A percentile compares a stretch with the other conserved stretches of the same genome.
Evolutionary conservation across 495 filamentous ascomycete genomes (phyloP).

Genomic region (Chaetomidium leptoderma): DNA sequence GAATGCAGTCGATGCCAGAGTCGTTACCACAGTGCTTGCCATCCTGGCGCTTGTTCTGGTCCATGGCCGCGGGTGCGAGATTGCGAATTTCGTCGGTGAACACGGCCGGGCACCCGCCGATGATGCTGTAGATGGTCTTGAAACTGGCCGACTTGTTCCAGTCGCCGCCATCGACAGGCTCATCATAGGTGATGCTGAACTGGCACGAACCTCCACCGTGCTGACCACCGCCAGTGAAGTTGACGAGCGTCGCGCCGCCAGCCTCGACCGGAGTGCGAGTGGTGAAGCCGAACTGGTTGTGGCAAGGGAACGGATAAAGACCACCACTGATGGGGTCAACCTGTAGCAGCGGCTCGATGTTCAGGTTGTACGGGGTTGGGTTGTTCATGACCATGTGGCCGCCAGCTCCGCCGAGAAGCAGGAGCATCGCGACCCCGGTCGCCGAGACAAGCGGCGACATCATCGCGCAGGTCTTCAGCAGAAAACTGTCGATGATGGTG

Average conservation of each 20-base stretch:
- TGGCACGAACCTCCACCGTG: conserved; percentile 81
- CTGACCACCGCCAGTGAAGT: conserved; percentile 53
- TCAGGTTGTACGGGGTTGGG: conserved; percentile 54
- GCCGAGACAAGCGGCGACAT: conserved; percentile 7
- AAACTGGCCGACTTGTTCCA: conserved; percentile 41
- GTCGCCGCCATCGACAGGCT: conserved; percentile 39
- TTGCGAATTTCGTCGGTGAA: conserved; percentile 35
- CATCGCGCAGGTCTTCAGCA: not conserved
- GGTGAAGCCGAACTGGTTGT: conserved; percentile 40
- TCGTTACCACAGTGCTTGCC: conserved; percentile 24
- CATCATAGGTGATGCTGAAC: conserved; percentile 67
- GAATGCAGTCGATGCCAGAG: conserved; percentile 23
- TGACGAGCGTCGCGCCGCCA: conserved; percentile 44
- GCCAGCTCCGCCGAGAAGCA: conserved; percentile 43
- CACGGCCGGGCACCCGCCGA: conserved; percentile 59
- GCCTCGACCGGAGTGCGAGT: conserved; percentile 39
- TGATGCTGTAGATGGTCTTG: conserved; percentile 69
- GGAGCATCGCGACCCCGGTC: conserved; percentile 18
- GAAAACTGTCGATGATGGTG: too few relatives aligned
- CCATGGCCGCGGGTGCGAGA: conserved; percentile 23
- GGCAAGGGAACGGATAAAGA: conserved; percentile 68
- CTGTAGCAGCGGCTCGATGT: conserved; percentile 34
- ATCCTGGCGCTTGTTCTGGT: conserved; percentile 16
- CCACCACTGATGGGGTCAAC: conserved; percentile 54
- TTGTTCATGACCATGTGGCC: conserved; percentile 63